Conservation (phyloP, 1,139 yeast species). For the Scheffersomyces titani region DNA sequence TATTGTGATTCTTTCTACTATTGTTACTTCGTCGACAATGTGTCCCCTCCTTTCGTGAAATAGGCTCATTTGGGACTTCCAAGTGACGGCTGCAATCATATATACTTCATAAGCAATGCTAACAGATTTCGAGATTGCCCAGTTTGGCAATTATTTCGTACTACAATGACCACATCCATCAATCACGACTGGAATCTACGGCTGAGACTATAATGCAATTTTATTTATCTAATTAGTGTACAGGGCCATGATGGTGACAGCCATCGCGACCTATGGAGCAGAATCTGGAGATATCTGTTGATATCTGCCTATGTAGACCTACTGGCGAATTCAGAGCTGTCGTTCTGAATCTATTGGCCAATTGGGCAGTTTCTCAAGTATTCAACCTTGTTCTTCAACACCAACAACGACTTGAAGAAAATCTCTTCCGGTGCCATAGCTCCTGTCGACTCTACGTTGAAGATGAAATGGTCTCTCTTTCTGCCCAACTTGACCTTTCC, state of each 20-base stretch:
- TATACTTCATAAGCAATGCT: too few relatives aligned
- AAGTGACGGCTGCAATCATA: too few relatives aligned
- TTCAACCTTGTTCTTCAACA: conserved; percentile 82
- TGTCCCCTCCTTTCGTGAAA: too few relatives aligned
- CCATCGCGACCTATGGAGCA: background rate
- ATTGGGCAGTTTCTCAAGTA: conserved; percentile 79
- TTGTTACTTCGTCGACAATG: too few relatives aligned
- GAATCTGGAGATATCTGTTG: background rate
- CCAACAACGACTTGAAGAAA: conserved; percentile 84
- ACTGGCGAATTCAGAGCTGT: background rate
- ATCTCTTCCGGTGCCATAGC: conserved; percentile 97
- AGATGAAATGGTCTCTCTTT: conserved; percentile 87
- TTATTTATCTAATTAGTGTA: background rate
- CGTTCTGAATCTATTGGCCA: conserved; percentile 49
- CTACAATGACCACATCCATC: background rate
- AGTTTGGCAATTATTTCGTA: background rate
- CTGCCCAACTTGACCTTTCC: conserved; percentile 91
- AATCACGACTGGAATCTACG: background rate
- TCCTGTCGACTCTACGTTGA: conserved; percentile 92
- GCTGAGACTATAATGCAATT: background rate
- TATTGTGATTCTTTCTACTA: too few relatives aligned
- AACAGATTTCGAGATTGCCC: too few relatives aligned
- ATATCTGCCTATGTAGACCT: background rate
- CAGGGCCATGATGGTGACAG: background rate
- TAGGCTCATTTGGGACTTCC: too few relatives aligned